Conservation (phyloP, 805 yeast genomes). For the Candida nonsorbophila region DNA sequence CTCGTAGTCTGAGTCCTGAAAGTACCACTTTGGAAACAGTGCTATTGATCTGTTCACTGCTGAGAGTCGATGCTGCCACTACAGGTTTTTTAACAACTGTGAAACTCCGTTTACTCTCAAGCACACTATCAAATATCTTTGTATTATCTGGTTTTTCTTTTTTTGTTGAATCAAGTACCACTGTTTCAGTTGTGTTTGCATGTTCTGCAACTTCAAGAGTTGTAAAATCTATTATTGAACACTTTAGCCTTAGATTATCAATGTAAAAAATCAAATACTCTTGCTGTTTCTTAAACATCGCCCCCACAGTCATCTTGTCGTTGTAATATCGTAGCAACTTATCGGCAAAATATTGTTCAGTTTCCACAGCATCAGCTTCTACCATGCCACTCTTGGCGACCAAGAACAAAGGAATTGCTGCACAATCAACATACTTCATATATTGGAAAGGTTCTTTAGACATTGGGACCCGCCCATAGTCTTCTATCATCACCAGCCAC, state of each 20-base stretch:
- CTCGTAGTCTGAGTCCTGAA: slow-evolving; percentile 40
- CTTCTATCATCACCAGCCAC: neutral
- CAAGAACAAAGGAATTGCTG: slow-evolving; percentile 19
- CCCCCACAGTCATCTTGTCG: slow-evolving; percentile 10
- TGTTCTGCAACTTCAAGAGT: slow-evolving; percentile 1
- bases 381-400: no score
- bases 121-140: slow-evolving; percentile 30
- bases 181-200: neutral
- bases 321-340: slow-evolving; percentile 8
- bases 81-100: slow-evolving; percentile 6
- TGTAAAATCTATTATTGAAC: slow-evolving; percentile 6
- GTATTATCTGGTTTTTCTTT: slow-evolving; percentile 5
- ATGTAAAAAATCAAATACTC: slow-evolving; percentile 7
- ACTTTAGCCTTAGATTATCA: slow-evolving; percentile 5
- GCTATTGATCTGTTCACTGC: slow-evolving; percentile 26
- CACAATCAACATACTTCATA: slow-evolving; percentile 11
- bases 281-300: slow-evolving; percentile 12
- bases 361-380: slow-evolving; percentile 11
- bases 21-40: slow-evolving; percentile 28
- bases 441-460: slow-evolving; percentile 2
- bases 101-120: slow-evolving; percentile 18
- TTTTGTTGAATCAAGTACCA: neutral
- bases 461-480: slow-evolving; percentile 1
- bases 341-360: slow-evolving; percentile 15
- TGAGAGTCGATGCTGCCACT: slow-evolving; percentile 12